Evolutionary conservation across 2,329 filamentous ascomycete species (phyloP).

Genomic region (Grosmannia huntii): DNA sequence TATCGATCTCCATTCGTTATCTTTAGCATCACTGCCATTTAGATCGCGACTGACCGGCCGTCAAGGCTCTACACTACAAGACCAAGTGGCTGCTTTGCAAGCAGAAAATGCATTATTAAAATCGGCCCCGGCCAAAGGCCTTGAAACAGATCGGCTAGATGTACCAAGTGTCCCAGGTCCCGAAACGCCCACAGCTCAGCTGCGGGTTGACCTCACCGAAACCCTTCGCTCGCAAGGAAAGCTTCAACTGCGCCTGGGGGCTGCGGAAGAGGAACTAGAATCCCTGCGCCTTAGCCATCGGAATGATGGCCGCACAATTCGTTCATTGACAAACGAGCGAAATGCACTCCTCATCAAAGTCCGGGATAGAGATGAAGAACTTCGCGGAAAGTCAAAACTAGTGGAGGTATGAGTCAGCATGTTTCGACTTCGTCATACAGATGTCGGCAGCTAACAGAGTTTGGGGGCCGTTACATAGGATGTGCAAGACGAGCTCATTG

Average conservation of each 20-base stretch:
- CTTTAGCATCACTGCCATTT: neutral
- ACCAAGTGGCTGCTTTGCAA: conserved; percentile 52
- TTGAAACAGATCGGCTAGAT: neutral
- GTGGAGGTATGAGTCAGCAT: conserved; percentile 44
- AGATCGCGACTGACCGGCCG: neutral
- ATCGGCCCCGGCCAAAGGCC: conserved; percentile 1
- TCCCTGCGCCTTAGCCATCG: conserved; percentile 47
- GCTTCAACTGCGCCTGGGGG: conserved; percentile 50
- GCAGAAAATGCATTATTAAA: conserved; percentile 32
- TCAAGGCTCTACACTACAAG: conserved; percentile 50
- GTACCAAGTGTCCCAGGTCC: conserved; percentile 8
- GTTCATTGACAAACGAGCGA: conserved; percentile 49
- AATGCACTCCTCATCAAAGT: conserved; percentile 51
- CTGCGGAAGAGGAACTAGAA: conserved; percentile 46
- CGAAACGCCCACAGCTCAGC: conserved; percentile 29
- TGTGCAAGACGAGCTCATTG: conserved; percentile 86
- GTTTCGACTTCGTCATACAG: neutral
- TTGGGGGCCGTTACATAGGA: conserved; percentile 27
- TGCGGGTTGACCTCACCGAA: conserved; percentile 60
- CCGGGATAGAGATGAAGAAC: conserved; percentile 73
- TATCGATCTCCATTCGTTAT: too few species aligned
- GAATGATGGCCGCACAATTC: conserved; percentile 48
- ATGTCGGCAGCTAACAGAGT: neutral
- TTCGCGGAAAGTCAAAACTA: conserved; percentile 70
- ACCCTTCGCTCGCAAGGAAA: conserved; percentile 63